Conservation (phyloP, 371 early-diverging fungal genomes). For the Funneliformis caledonium region DNA sequence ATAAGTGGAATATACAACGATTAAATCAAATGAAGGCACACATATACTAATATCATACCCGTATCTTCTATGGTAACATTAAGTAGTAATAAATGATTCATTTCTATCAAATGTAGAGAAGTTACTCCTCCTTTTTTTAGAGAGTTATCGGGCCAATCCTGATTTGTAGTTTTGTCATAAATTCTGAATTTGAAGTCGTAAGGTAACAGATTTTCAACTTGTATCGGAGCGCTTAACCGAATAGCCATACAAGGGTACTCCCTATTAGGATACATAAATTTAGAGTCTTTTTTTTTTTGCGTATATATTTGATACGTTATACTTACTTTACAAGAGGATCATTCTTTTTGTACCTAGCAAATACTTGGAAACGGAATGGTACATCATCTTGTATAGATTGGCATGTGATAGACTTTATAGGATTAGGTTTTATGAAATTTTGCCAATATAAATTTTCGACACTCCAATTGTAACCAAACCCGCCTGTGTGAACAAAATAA, state of each 20-base stretch:
- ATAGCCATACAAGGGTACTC: slow-evolving; percentile 86
- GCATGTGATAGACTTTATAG: slow-evolving; percentile 56
- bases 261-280: slow-evolving; percentile 32
- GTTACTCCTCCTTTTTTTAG: slow-evolving; percentile 75
- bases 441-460: slow-evolving; percentile 71
- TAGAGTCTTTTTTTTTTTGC: neutral
- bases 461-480: slow-evolving; percentile 85
- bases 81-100: slow-evolving; percentile 79
- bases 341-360: slow-evolving; percentile 58
- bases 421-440: slow-evolving; percentile 51
- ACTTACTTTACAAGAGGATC: slow-evolving; percentile 55
- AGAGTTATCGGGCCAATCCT: slow-evolving; percentile 62
- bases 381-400: slow-evolving; percentile 59
- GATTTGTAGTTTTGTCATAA: slow-evolving; percentile 70
- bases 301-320: neutral
- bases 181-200: slow-evolving; percentile 77
- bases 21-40: neutral
- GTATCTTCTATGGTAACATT: slow-evolving; percentile 78
- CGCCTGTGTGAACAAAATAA: slow-evolving; percentile 47
- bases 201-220: slow-evolving; percentile 95
- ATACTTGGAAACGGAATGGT: slow-evolving; percentile 76
- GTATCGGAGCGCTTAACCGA: slow-evolving; percentile 86
- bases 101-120: slow-evolving; percentile 86
- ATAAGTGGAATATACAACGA: neutral
- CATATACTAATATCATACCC: slow-evolving; percentile 44